Evolutionary conservation across 495 filamentous ascomycete genomes (phyloP).

Genomic region (Mytilinidion resinicola): DNA sequence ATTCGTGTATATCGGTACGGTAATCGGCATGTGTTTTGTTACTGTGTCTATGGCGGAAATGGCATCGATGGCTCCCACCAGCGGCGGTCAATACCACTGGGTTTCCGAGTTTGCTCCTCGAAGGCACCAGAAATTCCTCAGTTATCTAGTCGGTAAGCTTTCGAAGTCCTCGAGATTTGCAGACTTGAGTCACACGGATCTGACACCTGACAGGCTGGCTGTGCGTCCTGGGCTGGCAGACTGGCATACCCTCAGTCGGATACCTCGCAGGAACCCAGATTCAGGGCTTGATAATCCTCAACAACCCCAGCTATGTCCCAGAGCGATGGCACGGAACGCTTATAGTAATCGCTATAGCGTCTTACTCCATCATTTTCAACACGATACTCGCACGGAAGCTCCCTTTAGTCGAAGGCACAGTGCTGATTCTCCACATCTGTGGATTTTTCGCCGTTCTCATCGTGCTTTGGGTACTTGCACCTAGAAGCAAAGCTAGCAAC

Average conservation of each 20-base stretch:
- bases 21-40: constrained; percentile 5
- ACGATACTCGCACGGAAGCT: constrained; percentile 28
- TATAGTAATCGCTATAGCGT: constrained; percentile 24
- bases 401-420: constrained; percentile 31
- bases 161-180: background rate
- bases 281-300: constrained; percentile 41
- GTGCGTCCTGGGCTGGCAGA: constrained; percentile 37
- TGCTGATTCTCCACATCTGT: constrained; percentile 31
- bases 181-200: background rate
- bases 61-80: constrained; percentile 3
- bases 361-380: constrained; percentile 31
- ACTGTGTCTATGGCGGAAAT: constrained; percentile 10
- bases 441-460: constrained; percentile 35
- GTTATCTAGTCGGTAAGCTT: constrained; percentile 43
- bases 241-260: constrained; percentile 30
- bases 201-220: constrained; percentile 32
- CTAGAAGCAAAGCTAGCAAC: constrained; percentile 16
- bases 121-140: constrained; percentile 37
- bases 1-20: constrained; percentile 6
- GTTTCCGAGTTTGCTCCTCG: constrained; percentile 45
- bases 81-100: constrained; percentile 51
- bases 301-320: constrained; percentile 24
- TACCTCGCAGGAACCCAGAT: constrained; percentile 41
- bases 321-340: constrained; percentile 32
- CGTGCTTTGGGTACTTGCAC: constrained; percentile 30